Conservation (phyloP, 2,329 filamentous ascomycete genomes). For the Thelonectria discophora region DNA sequence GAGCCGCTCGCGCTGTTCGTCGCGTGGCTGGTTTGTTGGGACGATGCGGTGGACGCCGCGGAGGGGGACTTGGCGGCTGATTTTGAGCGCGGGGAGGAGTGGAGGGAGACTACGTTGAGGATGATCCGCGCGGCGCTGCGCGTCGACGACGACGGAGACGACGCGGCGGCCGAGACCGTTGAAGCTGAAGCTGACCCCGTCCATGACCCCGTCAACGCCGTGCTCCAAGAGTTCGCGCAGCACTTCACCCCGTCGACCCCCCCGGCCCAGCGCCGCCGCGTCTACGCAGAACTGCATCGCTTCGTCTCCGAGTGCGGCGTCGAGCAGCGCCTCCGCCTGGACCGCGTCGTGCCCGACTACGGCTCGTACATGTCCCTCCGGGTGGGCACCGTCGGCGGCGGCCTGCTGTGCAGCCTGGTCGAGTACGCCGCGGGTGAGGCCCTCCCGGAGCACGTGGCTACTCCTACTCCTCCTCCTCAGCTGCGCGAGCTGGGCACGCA, state of each 20-base stretch:
- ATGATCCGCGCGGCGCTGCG: slow-evolving; percentile 33
- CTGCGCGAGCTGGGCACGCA: slow-evolving; percentile 36
- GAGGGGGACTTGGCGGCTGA: slow-evolving; percentile 42
- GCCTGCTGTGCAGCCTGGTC: slow-evolving; percentile 41
- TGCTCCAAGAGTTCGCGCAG: slow-evolving; percentile 38
- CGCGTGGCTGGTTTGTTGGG: slow-evolving; percentile 47
- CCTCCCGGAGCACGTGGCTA: slow-evolving; percentile 20
- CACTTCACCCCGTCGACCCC: slow-evolving; percentile 18
- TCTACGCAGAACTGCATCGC: slow-evolving; percentile 36
- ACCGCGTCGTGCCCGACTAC: slow-evolving; percentile 37
- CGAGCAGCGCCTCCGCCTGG: slow-evolving; percentile 43
- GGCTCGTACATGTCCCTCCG: slow-evolving; percentile 44
- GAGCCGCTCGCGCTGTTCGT: slow-evolving; percentile 39
- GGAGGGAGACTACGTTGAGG: slow-evolving; percentile 37
- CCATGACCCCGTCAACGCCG: slow-evolving; percentile 38
- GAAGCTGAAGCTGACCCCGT: slow-evolving; percentile 37
- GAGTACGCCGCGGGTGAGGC: slow-evolving; percentile 34
- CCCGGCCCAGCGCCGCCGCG: slow-evolving; percentile 28
- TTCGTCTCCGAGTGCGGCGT: slow-evolving; percentile 40
- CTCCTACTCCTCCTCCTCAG: slow-evolving; percentile 21
- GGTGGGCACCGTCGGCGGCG: slow-evolving; percentile 40
- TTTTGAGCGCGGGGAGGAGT: slow-evolving; percentile 38
- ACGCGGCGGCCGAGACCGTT: slow-evolving; percentile 1
- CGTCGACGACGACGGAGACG: slow-evolving; percentile 12
- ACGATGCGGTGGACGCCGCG: slow-evolving; percentile 45